A percentile compares a stretch with the other conserved stretches of the same genome.
Evolutionary conservation across 257 asterid species (phyloP).

Genomic region (Nicotiana tomentosiformis): DNA sequence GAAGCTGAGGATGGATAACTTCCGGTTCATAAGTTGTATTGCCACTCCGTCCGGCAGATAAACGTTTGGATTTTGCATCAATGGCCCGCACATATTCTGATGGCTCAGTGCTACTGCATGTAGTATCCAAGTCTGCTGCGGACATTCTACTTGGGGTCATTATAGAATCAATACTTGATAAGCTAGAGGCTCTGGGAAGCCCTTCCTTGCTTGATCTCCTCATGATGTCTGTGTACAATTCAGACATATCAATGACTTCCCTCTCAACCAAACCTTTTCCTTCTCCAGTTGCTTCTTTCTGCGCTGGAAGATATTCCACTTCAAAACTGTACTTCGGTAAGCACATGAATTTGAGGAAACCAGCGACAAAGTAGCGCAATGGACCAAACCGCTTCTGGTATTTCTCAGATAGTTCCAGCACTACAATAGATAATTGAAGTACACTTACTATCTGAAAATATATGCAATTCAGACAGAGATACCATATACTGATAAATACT

Average conservation of each 20-base stretch:
- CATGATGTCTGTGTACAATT: conserved; percentile 88
- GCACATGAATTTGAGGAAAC: conserved; percentile 86
- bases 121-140: conserved; percentile 67
- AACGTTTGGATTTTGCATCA: conserved; percentile 82
- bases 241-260: conserved; percentile 73
- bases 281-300: conserved; percentile 37
- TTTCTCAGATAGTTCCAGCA: conserved; percentile 90
- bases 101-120: conserved; percentile 83
- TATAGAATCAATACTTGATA: conserved; percentile 90
- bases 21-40: conserved; percentile 68
- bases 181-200: conserved; percentile 91
- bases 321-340: conserved; percentile 88
- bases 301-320: conserved; percentile 85
- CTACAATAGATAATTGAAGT: conserved; percentile 36
- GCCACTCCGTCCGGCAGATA: conserved; percentile 66
- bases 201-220: conserved; percentile 91
- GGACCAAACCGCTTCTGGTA: conserved; percentile 95
- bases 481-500: neutral
- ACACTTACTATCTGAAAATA: neutral
- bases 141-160: conserved; percentile 83
- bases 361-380: conserved; percentile 90
- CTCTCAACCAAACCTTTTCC: conserved; percentile 42
- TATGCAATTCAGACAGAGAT: neutral
- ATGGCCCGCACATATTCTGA: conserved; percentile 93
- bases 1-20: conserved; percentile 80